Evolutionary conservation across 2,329 filamentous ascomycete genomes (phyloP).

Genomic region (Pezicula carpinea): DNA sequence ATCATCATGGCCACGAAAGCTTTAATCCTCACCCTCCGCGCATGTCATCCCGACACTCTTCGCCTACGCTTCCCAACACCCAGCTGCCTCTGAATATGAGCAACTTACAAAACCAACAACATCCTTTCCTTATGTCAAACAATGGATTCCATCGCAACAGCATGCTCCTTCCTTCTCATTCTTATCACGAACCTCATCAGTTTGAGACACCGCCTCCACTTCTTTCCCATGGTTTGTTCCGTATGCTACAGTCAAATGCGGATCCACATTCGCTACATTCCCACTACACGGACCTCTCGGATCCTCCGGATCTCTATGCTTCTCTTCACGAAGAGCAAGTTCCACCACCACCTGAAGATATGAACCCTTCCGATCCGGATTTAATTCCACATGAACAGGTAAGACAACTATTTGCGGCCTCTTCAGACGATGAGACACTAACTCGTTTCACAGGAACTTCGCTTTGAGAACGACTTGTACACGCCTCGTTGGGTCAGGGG

Average conservation of each 20-base stretch:
- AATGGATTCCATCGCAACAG: constrained; percentile 49
- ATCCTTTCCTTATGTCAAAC: constrained; percentile 50
- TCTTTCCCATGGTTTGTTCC: constrained; percentile 68
- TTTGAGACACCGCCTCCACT: constrained; percentile 56
- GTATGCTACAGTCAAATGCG: constrained; percentile 70
- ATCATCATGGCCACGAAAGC: constrained; percentile 55
- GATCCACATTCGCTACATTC: constrained; percentile 62
- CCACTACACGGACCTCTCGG: constrained; percentile 69
- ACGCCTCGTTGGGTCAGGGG: constrained; percentile 81
- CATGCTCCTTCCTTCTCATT: constrained; percentile 51
- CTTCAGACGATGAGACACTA: neutral
- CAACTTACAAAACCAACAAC: constrained; percentile 52
- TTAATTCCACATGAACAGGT: constrained; percentile 69
- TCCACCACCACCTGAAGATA: constrained; percentile 72
- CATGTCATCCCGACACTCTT: constrained; percentile 49
- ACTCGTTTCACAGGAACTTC: constrained; percentile 44
- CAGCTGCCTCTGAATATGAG: constrained; percentile 42
- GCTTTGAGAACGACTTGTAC: constrained; percentile 78
- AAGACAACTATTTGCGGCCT: constrained; percentile 4
- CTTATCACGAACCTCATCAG: constrained; percentile 43
- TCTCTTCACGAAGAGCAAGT: constrained; percentile 70
- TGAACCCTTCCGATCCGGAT: constrained; percentile 74
- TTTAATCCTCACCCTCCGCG: constrained; percentile 51
- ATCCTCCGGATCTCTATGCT: constrained; percentile 73
- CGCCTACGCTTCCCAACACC: constrained; percentile 36